A percentile compares a stretch with the other conserved stretches of the same genome.
These are phyloP conservation scores for Calonectria hawksworthii DNA, from an alignment of 2,329 filamentous ascomycete species.

Conservation along the genomic window DNA sequence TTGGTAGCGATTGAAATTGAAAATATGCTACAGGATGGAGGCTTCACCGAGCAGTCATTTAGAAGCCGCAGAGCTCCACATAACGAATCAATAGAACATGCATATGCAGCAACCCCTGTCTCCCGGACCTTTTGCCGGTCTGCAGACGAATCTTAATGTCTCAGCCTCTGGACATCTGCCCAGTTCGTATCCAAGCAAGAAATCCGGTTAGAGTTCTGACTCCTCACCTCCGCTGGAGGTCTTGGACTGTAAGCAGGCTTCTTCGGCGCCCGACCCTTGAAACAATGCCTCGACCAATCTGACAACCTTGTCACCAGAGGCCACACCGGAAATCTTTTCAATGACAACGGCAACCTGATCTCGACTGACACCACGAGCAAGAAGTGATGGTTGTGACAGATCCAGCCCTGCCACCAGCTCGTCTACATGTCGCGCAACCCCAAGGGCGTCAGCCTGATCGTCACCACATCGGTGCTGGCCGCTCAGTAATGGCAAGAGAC, in stretches of 20 bases:
- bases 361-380: slow-evolving; percentile 9
- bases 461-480: not conserved
- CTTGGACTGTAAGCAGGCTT: not conserved
- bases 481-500: slow-evolving; percentile 32
- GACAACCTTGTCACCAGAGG: slow-evolving; percentile 19
- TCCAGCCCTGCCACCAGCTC: slow-evolving; percentile 23
- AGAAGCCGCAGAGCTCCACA: not conserved
- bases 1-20: not conserved
- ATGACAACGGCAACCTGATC: slow-evolving; percentile 33
- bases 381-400: slow-evolving; percentile 28
- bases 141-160: slow-evolving; percentile 24
- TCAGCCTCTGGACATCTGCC: slow-evolving; percentile 1
- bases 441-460: slow-evolving; percentile 23
- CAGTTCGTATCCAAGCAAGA: slow-evolving; percentile 21
- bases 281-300: slow-evolving; percentile 30
- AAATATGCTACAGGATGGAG: not conserved
- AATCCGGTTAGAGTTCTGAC: slow-evolving; percentile 6
- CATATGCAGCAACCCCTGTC: not conserved
- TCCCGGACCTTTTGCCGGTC: not conserved
- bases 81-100: not conserved
- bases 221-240: not conserved
- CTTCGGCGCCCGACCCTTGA: slow-evolving; percentile 16
- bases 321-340: slow-evolving; percentile 3
- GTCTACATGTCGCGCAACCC: slow-evolving; percentile 32
- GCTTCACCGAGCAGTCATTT: no score